A percentile compares a stretch with the other conserved stretches of the same genome.
These are phyloP conservation scores for Apodospora peruviana DNA, from an alignment of 495 filamentous ascomycete species.

Conservation along the genomic window DNA sequence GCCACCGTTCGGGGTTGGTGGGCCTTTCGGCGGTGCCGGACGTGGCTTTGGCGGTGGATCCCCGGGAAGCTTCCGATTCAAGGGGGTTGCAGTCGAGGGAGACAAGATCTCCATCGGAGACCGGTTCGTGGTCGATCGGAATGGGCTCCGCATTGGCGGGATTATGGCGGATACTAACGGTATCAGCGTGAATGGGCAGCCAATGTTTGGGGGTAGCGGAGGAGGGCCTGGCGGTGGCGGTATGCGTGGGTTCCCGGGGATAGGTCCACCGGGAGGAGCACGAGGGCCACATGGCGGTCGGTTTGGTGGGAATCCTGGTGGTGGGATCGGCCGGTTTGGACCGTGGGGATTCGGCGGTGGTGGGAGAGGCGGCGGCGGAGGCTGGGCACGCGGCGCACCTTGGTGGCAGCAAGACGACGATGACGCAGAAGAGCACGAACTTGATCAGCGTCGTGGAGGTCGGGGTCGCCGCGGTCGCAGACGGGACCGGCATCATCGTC, in stretches of 20 bases:
- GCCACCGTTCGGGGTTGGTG: background rate
- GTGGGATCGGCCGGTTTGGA: background rate
- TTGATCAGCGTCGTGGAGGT: background rate
- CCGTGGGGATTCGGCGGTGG: conserved; percentile 4
- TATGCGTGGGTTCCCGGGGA: background rate
- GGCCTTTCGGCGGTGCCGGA: background rate
- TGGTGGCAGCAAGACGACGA: background rate
- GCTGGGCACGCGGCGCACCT: background rate
- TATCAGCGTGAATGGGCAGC: conserved; percentile 24
- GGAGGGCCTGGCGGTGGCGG: background rate
- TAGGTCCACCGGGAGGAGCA: background rate
- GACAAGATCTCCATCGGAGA: conserved; percentile 35
- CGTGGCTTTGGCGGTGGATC: background rate
- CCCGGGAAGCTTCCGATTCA: conserved; percentile 25
- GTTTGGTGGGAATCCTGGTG: background rate
- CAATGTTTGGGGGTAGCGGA: conserved; percentile 13
- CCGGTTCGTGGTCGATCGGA: conserved; percentile 33
- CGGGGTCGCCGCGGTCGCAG: conserved; percentile 7
- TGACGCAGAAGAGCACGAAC: background rate
- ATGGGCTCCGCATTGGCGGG: conserved; percentile 33
- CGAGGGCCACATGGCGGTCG: background rate
- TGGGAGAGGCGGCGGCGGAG: conserved; percentile 1
- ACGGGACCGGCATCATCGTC: background rate
- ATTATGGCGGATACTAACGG: conserved; percentile 26
- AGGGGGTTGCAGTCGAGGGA: conserved; percentile 28